A percentile compares a stretch with the other conserved stretches of the same genome.
phyloP scores from a whole-genome alignment of 768 basidiomycete species.

The Lentinula detonsa region DNA sequence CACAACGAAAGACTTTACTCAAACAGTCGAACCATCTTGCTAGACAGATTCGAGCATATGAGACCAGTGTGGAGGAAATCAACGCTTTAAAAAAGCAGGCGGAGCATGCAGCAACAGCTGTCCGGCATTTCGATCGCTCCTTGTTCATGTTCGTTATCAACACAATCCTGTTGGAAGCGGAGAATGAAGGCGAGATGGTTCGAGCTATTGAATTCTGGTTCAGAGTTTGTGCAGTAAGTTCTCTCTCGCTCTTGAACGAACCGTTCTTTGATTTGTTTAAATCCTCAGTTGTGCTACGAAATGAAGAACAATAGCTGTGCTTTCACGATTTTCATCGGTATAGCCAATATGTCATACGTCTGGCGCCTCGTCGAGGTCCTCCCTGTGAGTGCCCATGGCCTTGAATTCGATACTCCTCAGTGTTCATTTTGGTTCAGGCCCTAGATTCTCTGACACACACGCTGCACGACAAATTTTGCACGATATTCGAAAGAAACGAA shows the following conservation, averaged over 20 bases:
- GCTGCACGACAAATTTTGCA: neutral
- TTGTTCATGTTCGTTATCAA: constrained; percentile 3
- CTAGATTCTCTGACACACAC: neutral
- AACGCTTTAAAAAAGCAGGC: neutral
- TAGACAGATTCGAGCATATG: neutral
- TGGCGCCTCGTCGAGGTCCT: neutral
- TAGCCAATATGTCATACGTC: neutral
- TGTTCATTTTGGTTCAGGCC: neutral
- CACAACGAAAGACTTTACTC: constrained; percentile 16
- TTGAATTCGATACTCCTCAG: too few species aligned
- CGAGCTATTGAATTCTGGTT: neutral
- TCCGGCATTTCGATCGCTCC: constrained; percentile 2
- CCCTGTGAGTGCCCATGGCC: neutral
- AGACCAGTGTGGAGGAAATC: neutral
- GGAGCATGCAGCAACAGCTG: neutral
- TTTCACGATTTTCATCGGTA: neutral
- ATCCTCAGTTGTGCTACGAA: neutral
- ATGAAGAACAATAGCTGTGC: constrained; percentile 3
- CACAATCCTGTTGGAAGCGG: neutral
- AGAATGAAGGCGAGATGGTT: neutral
- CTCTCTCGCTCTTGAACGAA: neutral
- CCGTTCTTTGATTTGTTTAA: neutral
- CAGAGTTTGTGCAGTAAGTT: neutral
- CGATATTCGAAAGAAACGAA: neutral
- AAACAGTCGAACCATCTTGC: constrained; percentile 15